These are phyloP conservation scores for Platanus orientalis DNA, from an alignment of 164 flowering plant species.

Conservation along the genomic window DNA sequence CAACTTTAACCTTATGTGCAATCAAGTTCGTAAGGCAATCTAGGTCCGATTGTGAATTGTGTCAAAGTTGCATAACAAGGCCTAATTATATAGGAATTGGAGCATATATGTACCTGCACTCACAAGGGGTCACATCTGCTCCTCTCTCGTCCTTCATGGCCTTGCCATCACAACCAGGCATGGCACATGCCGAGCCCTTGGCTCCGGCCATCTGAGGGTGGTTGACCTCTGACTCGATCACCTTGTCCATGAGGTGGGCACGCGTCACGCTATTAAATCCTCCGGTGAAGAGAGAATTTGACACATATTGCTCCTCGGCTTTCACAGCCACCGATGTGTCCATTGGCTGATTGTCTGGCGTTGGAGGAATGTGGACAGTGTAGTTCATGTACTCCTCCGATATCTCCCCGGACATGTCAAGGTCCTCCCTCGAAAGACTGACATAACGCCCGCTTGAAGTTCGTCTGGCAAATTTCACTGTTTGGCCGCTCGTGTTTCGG, in stretches of 20 bases:
- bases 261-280: constrained; percentile 74
- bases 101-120: constrained; percentile 41
- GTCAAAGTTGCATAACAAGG: too few species aligned
- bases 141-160: constrained; percentile 67
- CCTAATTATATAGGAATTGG: neutral
- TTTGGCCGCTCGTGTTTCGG: constrained; percentile 29
- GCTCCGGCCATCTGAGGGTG: constrained; percentile 71
- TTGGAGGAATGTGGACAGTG: constrained; percentile 70
- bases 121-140: constrained; percentile 51
- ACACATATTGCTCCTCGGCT: constrained; percentile 70
- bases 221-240: constrained; percentile 55
- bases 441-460: constrained; percentile 71
- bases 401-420: constrained; percentile 69
- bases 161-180: constrained; percentile 68
- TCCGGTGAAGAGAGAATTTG: constrained; percentile 63
- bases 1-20: too few species aligned
- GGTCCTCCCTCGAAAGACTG: constrained; percentile 55
- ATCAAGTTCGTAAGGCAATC: too few species aligned
- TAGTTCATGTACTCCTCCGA: constrained; percentile 63
- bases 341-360: constrained; percentile 81
- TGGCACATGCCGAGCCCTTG: constrained; percentile 46
- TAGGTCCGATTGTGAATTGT: too few species aligned
- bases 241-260: constrained; percentile 72
- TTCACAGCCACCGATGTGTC: constrained; percentile 55
- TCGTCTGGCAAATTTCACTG: constrained; percentile 58